phyloP scores from a whole-genome alignment of 495 filamentous ascomycete species.

The Penicillium malachiteum region DNA sequence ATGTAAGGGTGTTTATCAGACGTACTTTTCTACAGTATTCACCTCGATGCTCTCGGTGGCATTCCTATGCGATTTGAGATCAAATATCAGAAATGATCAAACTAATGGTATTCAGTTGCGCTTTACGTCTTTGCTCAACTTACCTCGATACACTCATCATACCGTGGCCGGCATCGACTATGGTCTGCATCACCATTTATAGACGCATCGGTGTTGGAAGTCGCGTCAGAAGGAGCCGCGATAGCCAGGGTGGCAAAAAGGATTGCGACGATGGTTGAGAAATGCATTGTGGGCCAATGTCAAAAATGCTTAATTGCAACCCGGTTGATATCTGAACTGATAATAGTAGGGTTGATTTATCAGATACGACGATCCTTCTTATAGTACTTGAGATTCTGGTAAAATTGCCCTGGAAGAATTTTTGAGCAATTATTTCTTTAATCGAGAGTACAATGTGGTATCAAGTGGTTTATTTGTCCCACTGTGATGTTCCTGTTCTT shows the following conservation, averaged over 20 bases:
- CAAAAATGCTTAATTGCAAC: neutral
- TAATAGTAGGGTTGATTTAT: neutral
- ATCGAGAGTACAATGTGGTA: neutral
- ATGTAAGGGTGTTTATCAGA: neutral
- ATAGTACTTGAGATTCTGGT: no score
- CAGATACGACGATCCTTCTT: no score
- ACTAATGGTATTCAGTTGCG: neutral
- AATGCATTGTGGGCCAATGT: slow-evolving; percentile 2
- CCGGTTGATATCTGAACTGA: neutral
- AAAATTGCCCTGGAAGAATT: no score
- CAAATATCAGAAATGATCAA: neutral
- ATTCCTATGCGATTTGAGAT: neutral
- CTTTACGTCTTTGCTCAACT: no score
- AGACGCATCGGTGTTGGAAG: neutral
- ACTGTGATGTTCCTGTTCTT: neutral
- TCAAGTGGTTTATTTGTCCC: neutral
- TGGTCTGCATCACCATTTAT: neutral
- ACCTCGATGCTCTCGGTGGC: neutral
- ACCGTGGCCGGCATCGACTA: slow-evolving; percentile 2
- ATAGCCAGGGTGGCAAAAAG: slow-evolving; percentile 4
- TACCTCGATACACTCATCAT: slow-evolving; percentile 6
- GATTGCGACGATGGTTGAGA: neutral
- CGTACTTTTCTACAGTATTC: neutral
- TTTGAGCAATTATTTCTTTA: neutral
- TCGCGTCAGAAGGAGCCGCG: slow-evolving; percentile 3